Evolutionary conservation across 805 yeast genomes (phyloP), one percentile per base, ranked within the genome.

Genomic region (Trichomonascus vanleenenianus): DNA sequence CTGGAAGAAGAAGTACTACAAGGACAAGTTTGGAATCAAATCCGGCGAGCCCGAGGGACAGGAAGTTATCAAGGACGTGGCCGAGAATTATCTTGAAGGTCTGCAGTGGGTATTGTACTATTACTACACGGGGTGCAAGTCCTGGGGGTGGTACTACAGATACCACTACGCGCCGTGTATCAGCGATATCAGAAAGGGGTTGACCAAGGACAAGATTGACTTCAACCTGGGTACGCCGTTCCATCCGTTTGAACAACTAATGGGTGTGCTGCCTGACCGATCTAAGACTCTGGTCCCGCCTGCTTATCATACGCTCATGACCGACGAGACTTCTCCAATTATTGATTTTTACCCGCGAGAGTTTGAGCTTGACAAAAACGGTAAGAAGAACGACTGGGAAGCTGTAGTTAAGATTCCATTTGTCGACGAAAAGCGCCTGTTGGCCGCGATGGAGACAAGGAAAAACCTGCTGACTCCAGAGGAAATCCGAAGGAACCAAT

Each of bases 201-300:
- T 91, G 44, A 51, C 51, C 10, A 75, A 80, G 40, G 75, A 76
- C 45, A 66, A 74, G 49, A 72, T 85, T 47, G 61, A 70, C 30
- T 88, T 89, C 56, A 79, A 81, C 12, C 63, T 71, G 52, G 89
- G 95, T 5, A 62, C 61, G 3, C 98, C 98, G 0, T 87, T 93
- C 69, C 77, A 71, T 49, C 98, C 98, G 9, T 91, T 86, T 64
- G 91, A 93, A 62, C 98, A 93, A 68, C 74, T 93, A 56, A 93
- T 91, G 98, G 91, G 96, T 15, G 98, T 93, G 18, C 71, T 93
- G 53, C 98, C 98, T 1, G 96, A 91, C 18, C 79, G 97, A 70
- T 88, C 97, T 3, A 78, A 76, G 44, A 70, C 72, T 39, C 74
- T 93, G 54, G 79, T 93, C 58, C 97, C 98, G 1, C 61, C 71